A percentile compares a stretch with the other conserved stretches of the same genome.
Evolutionary conservation across 208 protist species (phyloP).

Genomic region (Leishmania turanica): DNA sequence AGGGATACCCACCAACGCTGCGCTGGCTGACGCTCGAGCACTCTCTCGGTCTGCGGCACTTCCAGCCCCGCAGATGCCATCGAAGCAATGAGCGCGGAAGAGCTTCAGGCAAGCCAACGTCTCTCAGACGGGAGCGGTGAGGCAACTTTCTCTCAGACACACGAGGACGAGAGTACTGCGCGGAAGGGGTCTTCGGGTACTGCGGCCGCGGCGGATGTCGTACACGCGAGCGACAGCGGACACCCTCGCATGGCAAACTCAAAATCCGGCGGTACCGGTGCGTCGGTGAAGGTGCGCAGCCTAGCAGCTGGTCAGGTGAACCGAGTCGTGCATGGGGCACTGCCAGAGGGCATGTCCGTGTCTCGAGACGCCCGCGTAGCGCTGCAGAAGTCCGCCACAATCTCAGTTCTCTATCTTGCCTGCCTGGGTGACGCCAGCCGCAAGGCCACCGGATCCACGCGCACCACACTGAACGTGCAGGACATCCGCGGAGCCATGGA

Average conservation of each 20-base stretch:
- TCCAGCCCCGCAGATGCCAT: background rate
- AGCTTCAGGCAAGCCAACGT: background rate
- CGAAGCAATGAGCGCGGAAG: background rate
- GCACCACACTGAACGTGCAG: slow-evolving; percentile 62
- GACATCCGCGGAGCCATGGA: slow-evolving; percentile 70
- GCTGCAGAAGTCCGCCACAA: slow-evolving; percentile 76
- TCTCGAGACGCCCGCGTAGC: slow-evolving; percentile 72
- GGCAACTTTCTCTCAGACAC: background rate
- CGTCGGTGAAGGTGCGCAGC: slow-evolving; percentile 24
- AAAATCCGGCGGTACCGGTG: background rate
- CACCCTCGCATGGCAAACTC: background rate
- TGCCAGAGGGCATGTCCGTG: slow-evolving; percentile 70
- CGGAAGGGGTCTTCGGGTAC: background rate
- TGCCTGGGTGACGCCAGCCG: slow-evolving; percentile 76
- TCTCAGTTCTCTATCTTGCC: slow-evolving; percentile 70
- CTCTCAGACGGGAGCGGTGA: background rate
- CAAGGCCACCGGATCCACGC: slow-evolving; percentile 38
- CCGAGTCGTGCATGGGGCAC: slow-evolving; percentile 49
- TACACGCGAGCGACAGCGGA: background rate
- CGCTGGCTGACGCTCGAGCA: background rate
- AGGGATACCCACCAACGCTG: background rate
- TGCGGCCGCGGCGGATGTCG: background rate
- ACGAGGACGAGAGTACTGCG: background rate
- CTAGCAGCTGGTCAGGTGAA: slow-evolving; percentile 83
- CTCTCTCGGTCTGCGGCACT: background rate